These are phyloP conservation scores for Tremellales sp. DNA, from an alignment of 1,284 basidiomycete genomes.

Conservation along the genomic window DNA sequence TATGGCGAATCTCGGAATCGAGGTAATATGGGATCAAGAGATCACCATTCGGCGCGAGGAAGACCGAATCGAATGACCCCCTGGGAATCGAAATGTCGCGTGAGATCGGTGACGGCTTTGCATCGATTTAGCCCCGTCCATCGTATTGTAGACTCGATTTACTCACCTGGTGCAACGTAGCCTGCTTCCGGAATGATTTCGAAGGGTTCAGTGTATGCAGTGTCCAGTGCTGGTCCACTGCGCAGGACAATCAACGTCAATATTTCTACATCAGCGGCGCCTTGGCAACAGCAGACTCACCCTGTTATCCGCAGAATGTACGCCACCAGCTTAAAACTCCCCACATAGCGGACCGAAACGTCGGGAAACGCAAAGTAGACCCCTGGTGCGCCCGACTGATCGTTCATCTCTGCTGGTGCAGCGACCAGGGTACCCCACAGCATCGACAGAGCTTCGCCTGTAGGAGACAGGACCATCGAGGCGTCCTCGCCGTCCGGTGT, in stretches of 20 bases:
- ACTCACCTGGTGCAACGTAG: constrained; percentile 75
- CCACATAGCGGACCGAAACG: constrained; percentile 72
- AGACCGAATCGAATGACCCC: constrained; percentile 33
- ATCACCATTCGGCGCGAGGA: constrained; percentile 30
- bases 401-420: constrained; percentile 68
- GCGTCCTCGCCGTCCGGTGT: constrained; percentile 35
- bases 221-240: constrained; percentile 53
- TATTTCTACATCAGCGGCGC: neutral
- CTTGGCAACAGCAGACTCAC: constrained; percentile 53
- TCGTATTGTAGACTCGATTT: neutral
- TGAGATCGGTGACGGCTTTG: constrained; percentile 36
- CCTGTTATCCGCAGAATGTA: constrained; percentile 69
- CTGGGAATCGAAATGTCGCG: constrained; percentile 39
- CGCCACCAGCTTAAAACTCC: constrained; percentile 70
- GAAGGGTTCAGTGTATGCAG: constrained; percentile 66
- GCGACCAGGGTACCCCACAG: constrained; percentile 82
- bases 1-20: neutral
- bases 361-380: constrained; percentile 87
- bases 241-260: constrained; percentile 10
- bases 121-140: too few relatives aligned
- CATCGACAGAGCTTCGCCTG: constrained; percentile 43
- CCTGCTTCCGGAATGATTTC: constrained; percentile 66
- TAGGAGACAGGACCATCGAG: constrained; percentile 21
- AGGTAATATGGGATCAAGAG: neutral
- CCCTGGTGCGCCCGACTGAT: constrained; percentile 69